Conservation (phyloP, 1,284 basidiomycete species). For the Tetrapyrgos nigripes region DNA sequence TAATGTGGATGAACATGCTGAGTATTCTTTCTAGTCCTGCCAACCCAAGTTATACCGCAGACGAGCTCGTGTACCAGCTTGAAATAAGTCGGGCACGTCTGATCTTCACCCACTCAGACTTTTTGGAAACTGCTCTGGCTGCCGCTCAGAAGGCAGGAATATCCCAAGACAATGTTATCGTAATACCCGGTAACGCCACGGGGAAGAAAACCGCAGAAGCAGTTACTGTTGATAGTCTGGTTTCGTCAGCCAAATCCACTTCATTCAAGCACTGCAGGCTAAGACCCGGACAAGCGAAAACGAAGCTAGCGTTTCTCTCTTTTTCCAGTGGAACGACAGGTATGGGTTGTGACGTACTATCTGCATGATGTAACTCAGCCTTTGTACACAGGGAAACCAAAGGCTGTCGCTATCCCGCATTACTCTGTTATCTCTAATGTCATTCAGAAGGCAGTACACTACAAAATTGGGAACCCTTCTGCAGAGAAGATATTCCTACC, state of each 20-base stretch:
- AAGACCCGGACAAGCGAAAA: slow-evolving; percentile 67
- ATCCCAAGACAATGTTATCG: slow-evolving; percentile 56
- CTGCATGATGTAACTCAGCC: background rate
- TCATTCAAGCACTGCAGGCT: slow-evolving; percentile 50
- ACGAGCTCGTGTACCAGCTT: slow-evolving; percentile 75
- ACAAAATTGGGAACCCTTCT: slow-evolving; percentile 49
- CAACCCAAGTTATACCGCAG: slow-evolving; percentile 75
- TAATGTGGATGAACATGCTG: background rate
- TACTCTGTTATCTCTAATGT: slow-evolving; percentile 71
- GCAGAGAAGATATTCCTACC: slow-evolving; percentile 36
- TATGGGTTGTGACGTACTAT: slow-evolving; percentile 17
- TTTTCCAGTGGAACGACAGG: slow-evolving; percentile 86
- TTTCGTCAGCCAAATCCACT: slow-evolving; percentile 49
- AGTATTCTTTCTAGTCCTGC: slow-evolving; percentile 40
- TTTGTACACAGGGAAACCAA: slow-evolving; percentile 62
- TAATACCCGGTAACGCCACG: slow-evolving; percentile 47
- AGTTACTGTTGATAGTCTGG: slow-evolving; percentile 53
- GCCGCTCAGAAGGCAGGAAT: slow-evolving; percentile 62
- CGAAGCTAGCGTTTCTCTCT: slow-evolving; percentile 74
- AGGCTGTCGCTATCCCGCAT: slow-evolving; percentile 79
- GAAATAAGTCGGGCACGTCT: slow-evolving; percentile 58
- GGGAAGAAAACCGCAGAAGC: background rate
- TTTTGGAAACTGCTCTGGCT: slow-evolving; percentile 61
- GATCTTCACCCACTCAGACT: slow-evolving; percentile 67
- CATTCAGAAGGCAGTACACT: slow-evolving; percentile 63